Base-by-base conservation (phyloP, 768 basidiomycete genomes). In the Suillus decipiens region DNA sequence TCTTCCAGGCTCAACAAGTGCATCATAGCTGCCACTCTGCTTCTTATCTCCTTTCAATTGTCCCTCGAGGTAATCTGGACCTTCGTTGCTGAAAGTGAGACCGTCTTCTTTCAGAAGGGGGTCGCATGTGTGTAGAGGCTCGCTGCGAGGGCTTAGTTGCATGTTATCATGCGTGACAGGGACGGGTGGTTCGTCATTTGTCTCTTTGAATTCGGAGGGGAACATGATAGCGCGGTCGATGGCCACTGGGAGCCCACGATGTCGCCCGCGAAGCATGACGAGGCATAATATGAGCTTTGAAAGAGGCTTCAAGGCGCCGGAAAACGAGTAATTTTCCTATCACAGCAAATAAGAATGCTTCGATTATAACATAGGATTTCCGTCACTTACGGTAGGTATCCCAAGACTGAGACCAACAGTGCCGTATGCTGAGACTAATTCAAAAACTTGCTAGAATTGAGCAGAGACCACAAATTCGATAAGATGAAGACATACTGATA, bases 181-280 rank as follows among this genome's bases (percentile, higher is more conserved):
- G 8, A 53, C 42, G 15, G 61, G 64, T n/a, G 37, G 58, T n/a
- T 69, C 34, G 22, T 67, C 73, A 43, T 67, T 50, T n/a, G 41
- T 42, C 41, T 73, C 74, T 64, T 80, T 69, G 63, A 84, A 84
- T 62, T 93, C 92, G 41, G 78, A 79, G 0, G 93, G 94, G 19
- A 95, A 81, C 71, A 96, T 82, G 59, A 96, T 84, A 0, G 95
- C 92, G 59, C 95, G 86, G 75, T 95, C 93, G 54, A 95, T 93
- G 10, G 92, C 93, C 24, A 92, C 89, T 0, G 93, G 93, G 8
- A 95, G 78, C 42, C 93, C 93, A 54, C 95, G 89, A 74, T 98
- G 95, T 14, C 94, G 85, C 9, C 95, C 95, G 62, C 97, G 90
- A 64, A 99, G 83, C 93, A 99, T 99, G 67, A 99, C 94, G 11